Percentiles rank a stretch among this genome's conserved stretches.
Evolutionary conservation across 2,329 filamentous ascomycete genomes (phyloP).

Genomic region (Hawksworthiomyces lignivorus): DNA sequence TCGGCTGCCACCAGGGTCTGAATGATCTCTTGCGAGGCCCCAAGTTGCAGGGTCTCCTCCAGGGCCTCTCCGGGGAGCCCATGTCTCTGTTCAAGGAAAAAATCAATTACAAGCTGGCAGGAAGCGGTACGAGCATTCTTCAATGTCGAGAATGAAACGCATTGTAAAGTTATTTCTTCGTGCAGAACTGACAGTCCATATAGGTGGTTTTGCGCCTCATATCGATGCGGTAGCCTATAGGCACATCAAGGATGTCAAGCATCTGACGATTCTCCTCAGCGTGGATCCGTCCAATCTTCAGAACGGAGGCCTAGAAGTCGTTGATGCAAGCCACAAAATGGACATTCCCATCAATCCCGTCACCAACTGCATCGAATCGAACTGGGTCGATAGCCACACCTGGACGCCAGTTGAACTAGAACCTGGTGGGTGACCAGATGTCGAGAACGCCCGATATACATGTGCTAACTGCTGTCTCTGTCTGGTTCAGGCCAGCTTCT

Average conservation of each 20-base stretch:
- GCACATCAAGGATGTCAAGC: constrained; percentile 8
- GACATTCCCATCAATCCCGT: background rate
- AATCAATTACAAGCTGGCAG: too few species aligned
- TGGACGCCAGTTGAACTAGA: too few species aligned
- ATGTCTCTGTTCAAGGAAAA: too few species aligned
- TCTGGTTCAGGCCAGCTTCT: constrained; percentile 5
- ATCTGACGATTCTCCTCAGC: constrained; percentile 4
- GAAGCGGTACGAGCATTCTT: too few species aligned
- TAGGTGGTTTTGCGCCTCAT: constrained; percentile 6
- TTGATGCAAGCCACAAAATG: constrained; percentile 5
- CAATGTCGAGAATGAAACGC: too few species aligned
- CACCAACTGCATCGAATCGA: constrained; percentile 4
- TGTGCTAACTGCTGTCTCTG: too few species aligned
- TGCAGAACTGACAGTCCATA: too few species aligned
- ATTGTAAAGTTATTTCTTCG: too few species aligned
- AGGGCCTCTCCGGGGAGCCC: too few species aligned
- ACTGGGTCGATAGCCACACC: background rate
- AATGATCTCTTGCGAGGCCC: background rate
- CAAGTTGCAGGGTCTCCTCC: too few species aligned
- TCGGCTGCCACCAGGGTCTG: constrained; percentile 5
- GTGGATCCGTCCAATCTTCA: constrained; percentile 5
- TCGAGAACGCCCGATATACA: too few species aligned
- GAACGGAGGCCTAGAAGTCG: constrained; percentile 8
- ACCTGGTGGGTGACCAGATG: too few species aligned
- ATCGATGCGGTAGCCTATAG: constrained; percentile 7